Evolutionary conservation across 1,284 basidiomycete species (phyloP), one percentile per base, ranked within the genome.

Genomic region (Clitocybe nebularis): DNA sequence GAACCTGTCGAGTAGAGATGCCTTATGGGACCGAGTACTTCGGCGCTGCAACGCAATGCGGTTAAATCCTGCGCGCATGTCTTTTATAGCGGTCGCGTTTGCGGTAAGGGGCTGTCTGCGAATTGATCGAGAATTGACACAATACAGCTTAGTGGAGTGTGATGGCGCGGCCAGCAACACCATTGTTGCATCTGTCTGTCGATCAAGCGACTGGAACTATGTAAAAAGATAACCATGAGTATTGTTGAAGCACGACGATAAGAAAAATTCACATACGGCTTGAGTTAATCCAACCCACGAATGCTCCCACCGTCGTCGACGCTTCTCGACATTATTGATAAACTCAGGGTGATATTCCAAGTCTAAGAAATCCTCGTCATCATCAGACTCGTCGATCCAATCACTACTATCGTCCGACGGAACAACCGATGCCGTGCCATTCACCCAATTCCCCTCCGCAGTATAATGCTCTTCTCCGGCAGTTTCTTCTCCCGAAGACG

Each of bases 101-200:
- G 58, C 42, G 9, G 82, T 58, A 2, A 59, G 44, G 0, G 72
- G 56, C 29, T 79, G 73, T 5, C 84, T 74, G 17, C 81, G 77
- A 39, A 89, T 71, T 1, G 79, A 74, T 10, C 85, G 78, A 8
- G 85, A 88, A 1, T 74, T 75, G 21, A 85, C 58, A 2, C 74
- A 59, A 49, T 84, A 75, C 2, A 85, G 57, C 50, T 80, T 81
- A 11, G 71, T 77, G 6, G 78, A 71, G 56, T 89, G 82, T 0
- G 84, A 77, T 0, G 85, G 87, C 0, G 84, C 75, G 2, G 85
- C 84, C 14, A 89, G 66, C 0, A 89, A 62, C 21, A 89, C 61
- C 64, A 89, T 72, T 0, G 83, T 88, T 9, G 84, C 70, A 53
- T 89, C 87, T 3, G 86, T 89, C 61, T 88, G 83, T 36, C 84